Conservation (phyloP, 805 yeast genomes). For the Priceomyces carsonii region DNA sequence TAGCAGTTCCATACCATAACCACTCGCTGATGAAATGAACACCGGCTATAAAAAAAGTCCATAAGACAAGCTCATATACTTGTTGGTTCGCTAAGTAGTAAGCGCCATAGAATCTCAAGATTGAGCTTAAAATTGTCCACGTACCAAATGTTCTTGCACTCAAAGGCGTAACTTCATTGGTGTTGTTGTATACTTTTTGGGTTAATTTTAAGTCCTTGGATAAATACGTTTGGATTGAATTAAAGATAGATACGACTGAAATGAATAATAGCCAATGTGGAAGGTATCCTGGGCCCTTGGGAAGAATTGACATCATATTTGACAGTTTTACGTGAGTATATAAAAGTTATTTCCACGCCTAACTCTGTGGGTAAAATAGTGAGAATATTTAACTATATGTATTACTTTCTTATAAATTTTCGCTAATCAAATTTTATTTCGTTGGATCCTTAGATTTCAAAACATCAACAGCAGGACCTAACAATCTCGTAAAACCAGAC, state of each 20-base stretch:
- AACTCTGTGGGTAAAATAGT: too few relatives aligned
- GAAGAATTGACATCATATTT: conserved; percentile 17
- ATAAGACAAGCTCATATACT: conserved; percentile 75
- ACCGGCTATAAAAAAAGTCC: conserved; percentile 80
- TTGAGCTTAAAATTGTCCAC: conserved; percentile 88
- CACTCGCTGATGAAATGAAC: conserved; percentile 84
- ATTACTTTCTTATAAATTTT: not conserved
- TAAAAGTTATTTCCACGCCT: too few relatives aligned
- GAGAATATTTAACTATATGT: conserved; percentile 3
- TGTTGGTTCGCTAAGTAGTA: conserved; percentile 63
- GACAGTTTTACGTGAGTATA: too few relatives aligned
- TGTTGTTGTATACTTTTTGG: conserved; percentile 75
- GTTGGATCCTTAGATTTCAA: conserved; percentile 87
- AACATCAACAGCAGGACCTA: conserved; percentile 93
- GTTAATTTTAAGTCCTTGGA: conserved; percentile 70
- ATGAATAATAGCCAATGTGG: conserved; percentile 47
- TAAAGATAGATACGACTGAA: conserved; percentile 89
- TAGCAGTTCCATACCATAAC: conserved; percentile 75
- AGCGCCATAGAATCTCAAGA: conserved; percentile 87
- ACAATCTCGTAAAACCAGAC: conserved; percentile 87
- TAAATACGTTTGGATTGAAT: conserved; percentile 82
- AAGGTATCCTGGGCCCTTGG: conserved; percentile 27
- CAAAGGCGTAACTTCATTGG: conserved; percentile 49
- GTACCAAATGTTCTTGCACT: conserved; percentile 98
- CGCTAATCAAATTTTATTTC: conserved; percentile 2